Base-by-base conservation (phyloP, 2,329 filamentous ascomycete species). In the Phaeosphaeria sp. region DNA sequence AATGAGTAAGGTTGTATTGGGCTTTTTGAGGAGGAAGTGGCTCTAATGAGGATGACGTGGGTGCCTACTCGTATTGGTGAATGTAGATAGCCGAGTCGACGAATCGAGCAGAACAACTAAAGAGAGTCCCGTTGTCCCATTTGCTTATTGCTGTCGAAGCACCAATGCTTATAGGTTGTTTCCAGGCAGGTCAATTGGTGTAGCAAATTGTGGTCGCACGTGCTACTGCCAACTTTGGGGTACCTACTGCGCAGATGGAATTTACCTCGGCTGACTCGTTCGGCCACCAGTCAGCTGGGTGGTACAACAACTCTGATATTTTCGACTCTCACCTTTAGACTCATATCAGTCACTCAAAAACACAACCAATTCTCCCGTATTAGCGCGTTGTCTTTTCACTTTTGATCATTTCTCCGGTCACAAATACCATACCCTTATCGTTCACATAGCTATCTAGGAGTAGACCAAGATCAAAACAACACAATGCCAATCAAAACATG, bases 401-500 rank as follows among this genome's bases (percentile, higher is more conserved):
- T n/a, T n/a, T n/a, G n/a, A n/a, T n/a, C n/a, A n/a, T n/a, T n/a
- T n/a, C n/a, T n/a, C n/a, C n/a, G n/a, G n/a, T n/a, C n/a, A n/a
- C n/a, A n/a, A n/a, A 27, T 9, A 27, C 25, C 5, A 27, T 5
- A 27, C 25, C 9, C 25, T 27, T 9, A 27, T 27, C 25, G 25
- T 5, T 27, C 25, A 5, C 25, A 27, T 5, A 5, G 5, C 9
- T 9, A 4, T 27, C 25, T 5, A 27, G 5, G 25, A 4, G 9
- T 27, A 27, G 9, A 27, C 9, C 25, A 27, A 4, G 9, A 5
- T 27, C 25, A 27, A 44, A 44, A 21, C 42, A 22, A 27, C 43
- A 48, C 20, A 30, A 70, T 70, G 68, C 62, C 65, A n/a, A 64
- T 72, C 62, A 68, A 70, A 46, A 72, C 68, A 54, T 70, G 67